phyloP scores from a whole-genome alignment of 2,329 filamentous ascomycete genomes.

The Neopestalotiopsis sp. region DNA sequence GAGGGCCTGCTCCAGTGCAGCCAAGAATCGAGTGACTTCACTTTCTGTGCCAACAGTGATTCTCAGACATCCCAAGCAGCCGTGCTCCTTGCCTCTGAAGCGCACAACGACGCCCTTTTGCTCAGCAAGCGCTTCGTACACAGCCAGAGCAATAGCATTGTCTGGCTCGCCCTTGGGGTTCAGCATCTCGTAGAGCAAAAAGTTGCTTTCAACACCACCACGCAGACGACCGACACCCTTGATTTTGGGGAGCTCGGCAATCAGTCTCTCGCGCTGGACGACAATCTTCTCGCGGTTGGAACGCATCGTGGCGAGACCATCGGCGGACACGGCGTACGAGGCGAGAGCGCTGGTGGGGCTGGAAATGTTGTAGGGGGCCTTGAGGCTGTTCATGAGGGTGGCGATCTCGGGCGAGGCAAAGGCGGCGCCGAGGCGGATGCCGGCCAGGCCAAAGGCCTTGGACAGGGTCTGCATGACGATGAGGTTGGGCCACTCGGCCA shows the following conservation, averaged over 20 bases:
- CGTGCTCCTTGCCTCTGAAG: slow-evolving; percentile 91
- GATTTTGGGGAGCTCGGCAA: slow-evolving; percentile 75
- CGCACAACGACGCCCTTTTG: slow-evolving; percentile 88
- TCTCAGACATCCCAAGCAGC: slow-evolving; percentile 85
- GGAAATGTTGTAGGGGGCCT: slow-evolving; percentile 95
- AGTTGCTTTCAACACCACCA: slow-evolving; percentile 85
- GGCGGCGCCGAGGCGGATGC: slow-evolving; percentile 86
- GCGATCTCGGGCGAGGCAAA: slow-evolving; percentile 81
- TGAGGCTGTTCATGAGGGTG: slow-evolving; percentile 83
- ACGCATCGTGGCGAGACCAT: slow-evolving; percentile 76
- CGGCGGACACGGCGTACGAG: slow-evolving; percentile 68
- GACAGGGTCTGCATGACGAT: slow-evolving; percentile 99
- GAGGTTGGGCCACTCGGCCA: slow-evolving; percentile 89
- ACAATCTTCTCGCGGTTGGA: slow-evolving; percentile 73
- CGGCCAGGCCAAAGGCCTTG: slow-evolving; percentile 95
- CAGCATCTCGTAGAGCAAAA: slow-evolving; percentile 88
- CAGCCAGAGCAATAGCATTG: slow-evolving; percentile 77
- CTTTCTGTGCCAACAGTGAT: slow-evolving; percentile 91
- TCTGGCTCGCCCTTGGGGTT: slow-evolving; percentile 75
- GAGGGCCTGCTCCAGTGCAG: slow-evolving; percentile 63
- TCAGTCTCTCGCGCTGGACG: slow-evolving; percentile 76
- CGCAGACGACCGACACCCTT: slow-evolving; percentile 80
- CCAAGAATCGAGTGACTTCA: slow-evolving; percentile 81
- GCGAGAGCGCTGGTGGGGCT: slow-evolving; percentile 87
- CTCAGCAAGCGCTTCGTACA: slow-evolving; percentile 87